Conservation (phyloP, 2,329 filamentous ascomycete species). For the Zasmidium angulare region DNA sequence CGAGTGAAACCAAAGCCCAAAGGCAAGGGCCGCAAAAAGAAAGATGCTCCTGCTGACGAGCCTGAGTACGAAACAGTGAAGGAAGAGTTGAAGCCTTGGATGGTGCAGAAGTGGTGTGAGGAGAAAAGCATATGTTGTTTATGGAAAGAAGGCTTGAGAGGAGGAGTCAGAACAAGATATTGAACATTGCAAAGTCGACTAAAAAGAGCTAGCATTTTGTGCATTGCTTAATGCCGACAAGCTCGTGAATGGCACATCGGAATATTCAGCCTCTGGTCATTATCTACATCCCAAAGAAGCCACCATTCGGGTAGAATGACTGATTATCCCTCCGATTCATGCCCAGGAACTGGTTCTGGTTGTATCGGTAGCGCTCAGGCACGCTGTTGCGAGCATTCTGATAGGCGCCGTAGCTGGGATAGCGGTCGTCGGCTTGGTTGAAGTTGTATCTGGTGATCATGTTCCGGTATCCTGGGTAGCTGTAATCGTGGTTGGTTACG, state of each 20-base stretch:
- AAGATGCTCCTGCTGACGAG: constrained; percentile 44
- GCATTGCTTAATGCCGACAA: no score
- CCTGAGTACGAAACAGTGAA: constrained; percentile 25
- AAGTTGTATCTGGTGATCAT: neutral
- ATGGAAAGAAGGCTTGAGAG: constrained; percentile 57
- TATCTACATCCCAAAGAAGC: neutral
- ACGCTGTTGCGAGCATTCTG: neutral
- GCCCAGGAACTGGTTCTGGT: neutral
- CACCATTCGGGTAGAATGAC: neutral
- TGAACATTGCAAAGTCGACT: constrained; percentile 12
- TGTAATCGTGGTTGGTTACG: neutral
- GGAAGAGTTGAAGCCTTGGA: constrained; percentile 44
- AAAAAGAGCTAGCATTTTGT: no score
- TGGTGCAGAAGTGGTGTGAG: constrained; percentile 89
- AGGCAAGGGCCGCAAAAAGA: constrained; percentile 28
- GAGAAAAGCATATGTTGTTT: constrained; percentile 81
- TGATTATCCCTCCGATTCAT: neutral
- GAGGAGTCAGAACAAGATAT: constrained; percentile 35
- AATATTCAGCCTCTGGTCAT: neutral
- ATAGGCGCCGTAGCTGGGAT: neutral
- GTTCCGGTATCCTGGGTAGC: neutral
- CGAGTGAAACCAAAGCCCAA: constrained; percentile 15
- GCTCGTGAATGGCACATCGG: no score
- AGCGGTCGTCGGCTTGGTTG: neutral
- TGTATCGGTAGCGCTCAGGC: neutral